phyloP scores from a whole-genome alignment of 164 flowering plant genomes.

The Magnolia officinalis region DNA sequence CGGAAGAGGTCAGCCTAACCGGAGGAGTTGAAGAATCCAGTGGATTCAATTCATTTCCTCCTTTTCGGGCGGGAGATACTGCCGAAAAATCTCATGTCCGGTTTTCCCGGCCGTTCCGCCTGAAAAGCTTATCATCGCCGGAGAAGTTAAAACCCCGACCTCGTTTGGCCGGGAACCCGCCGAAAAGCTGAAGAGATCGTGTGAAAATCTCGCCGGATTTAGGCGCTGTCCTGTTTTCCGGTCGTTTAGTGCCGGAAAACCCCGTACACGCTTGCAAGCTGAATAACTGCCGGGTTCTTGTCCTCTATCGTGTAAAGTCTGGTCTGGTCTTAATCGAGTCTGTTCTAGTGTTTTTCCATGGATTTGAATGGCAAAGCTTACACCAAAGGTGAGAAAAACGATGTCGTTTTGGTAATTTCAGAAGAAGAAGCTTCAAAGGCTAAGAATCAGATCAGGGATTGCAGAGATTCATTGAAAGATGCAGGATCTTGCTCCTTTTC shows the following conservation, averaged over 20 bases:
- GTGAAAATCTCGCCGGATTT: not conserved
- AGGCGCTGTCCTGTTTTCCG: not conserved
- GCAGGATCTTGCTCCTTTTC: slow-evolving; percentile 10
- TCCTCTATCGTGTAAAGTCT: not conserved
- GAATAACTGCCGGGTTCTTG: not conserved
- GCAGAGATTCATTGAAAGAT: not conserved
- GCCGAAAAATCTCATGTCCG: no score
- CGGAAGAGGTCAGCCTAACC: not conserved
- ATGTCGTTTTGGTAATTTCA: slow-evolving; percentile 30
- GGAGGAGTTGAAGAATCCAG: not conserved
- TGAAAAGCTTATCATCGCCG: no score
- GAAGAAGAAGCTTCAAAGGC: slow-evolving; percentile 20
- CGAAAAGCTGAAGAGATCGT: not conserved
- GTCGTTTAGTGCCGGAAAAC: not conserved
- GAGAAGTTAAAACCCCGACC: not conserved
- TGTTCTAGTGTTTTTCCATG: slow-evolving; percentile 9
- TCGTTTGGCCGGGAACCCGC: not conserved
- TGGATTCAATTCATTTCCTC: not conserved
- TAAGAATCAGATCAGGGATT: not conserved
- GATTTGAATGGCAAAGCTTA: slow-evolving; percentile 11
- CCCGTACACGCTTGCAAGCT: no score
- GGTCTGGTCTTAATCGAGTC: not conserved
- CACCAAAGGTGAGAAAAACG: slow-evolving; percentile 10
- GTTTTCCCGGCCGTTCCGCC: not conserved
- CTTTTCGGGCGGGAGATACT: not conserved